Evolutionary conservation across 2,329 filamentous ascomycete species (phyloP).

Genomic region (Xylaria digitata): DNA sequence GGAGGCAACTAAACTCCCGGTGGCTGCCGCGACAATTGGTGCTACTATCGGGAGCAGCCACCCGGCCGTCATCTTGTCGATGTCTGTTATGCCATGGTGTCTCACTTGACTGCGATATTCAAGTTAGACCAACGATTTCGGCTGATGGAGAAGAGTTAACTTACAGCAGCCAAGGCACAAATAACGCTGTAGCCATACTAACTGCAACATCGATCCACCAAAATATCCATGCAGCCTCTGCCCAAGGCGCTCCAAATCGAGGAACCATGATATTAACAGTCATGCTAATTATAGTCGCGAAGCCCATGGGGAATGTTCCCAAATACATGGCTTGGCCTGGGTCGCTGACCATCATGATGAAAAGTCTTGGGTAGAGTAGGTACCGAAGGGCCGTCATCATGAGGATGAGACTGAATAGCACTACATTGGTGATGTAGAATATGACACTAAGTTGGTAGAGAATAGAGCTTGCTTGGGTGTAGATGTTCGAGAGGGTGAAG

Average conservation of each 20-base stretch:
- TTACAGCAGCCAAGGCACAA: conserved; percentile 65
- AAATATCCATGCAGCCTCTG: conserved; percentile 66
- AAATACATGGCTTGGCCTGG: conserved; percentile 76
- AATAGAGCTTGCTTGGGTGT: conserved; percentile 49
- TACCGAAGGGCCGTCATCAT: conserved; percentile 70
- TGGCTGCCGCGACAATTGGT: conserved; percentile 70
- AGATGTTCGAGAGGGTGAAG: conserved; percentile 52
- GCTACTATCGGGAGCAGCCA: conserved; percentile 70
- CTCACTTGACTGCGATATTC: conserved; percentile 23
- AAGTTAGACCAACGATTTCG: conserved; percentile 6
- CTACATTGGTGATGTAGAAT: conserved; percentile 70
- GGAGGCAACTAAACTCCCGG: conserved; percentile 63
- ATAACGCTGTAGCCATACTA: conserved; percentile 54
- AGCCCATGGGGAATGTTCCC: conserved; percentile 75
- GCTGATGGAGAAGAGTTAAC: not conserved
- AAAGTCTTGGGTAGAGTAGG: conserved; percentile 72
- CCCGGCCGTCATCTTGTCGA: conserved; percentile 69
- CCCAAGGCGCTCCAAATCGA: conserved; percentile 68
- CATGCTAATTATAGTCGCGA: conserved; percentile 76
- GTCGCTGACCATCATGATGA: conserved; percentile 73
- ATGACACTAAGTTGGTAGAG: conserved; percentile 68
- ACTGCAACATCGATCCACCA: conserved; percentile 69
- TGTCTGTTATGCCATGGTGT: conserved; percentile 53
- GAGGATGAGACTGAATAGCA: conserved; percentile 67
- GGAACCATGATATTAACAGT: conserved; percentile 67